These are phyloP conservation scores for Pyricularia pennisetigena DNA, from an alignment of 2,329 filamentous ascomycete genomes.

Conservation along the genomic window DNA sequence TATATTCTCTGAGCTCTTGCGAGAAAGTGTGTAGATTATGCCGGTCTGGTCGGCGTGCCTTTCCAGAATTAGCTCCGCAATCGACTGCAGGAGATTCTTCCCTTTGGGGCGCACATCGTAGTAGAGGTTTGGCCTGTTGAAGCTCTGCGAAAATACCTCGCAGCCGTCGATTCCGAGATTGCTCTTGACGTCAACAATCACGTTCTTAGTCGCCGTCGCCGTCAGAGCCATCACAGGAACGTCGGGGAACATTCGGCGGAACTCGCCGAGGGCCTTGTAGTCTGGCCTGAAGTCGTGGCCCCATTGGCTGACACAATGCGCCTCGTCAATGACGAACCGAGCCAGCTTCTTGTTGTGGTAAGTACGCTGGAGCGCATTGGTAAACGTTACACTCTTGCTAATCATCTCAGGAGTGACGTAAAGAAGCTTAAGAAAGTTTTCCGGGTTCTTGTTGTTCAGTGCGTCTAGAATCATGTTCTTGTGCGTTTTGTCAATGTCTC, in stretches of 20 bases:
- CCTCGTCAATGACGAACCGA: constrained; percentile 91
- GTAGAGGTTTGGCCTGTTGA: constrained; percentile 89
- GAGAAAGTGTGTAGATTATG: constrained; percentile 87
- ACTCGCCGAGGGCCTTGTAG: constrained; percentile 75
- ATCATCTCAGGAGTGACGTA: constrained; percentile 98
- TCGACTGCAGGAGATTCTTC: constrained; percentile 41
- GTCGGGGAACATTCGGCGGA: constrained; percentile 61
- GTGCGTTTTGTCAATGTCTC: constrained; percentile 56
- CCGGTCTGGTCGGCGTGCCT: constrained; percentile 67
- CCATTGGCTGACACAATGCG: constrained; percentile 99
- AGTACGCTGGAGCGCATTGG: constrained; percentile 55
- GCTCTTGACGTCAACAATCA: constrained; percentile 83
- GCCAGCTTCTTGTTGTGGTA: constrained; percentile 65
- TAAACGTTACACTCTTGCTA: constrained; percentile 64
- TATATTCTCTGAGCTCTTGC: constrained; percentile 72
- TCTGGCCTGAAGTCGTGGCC: constrained; percentile 96
- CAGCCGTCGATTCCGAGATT: constrained; percentile 79
- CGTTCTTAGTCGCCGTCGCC: constrained; percentile 87
- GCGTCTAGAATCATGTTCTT: constrained; percentile 56
- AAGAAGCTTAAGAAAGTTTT: constrained; percentile 72
- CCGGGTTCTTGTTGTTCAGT: constrained; percentile 51
- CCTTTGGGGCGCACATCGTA: constrained; percentile 75
- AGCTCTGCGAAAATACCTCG: constrained; percentile 79
- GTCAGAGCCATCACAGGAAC: constrained; percentile 93
- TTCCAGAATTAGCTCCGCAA: constrained; percentile 57